These are phyloP conservation scores for Erodium texanum DNA, from an alignment of 441 rosid genomes.

Conservation along the genomic window DNA sequence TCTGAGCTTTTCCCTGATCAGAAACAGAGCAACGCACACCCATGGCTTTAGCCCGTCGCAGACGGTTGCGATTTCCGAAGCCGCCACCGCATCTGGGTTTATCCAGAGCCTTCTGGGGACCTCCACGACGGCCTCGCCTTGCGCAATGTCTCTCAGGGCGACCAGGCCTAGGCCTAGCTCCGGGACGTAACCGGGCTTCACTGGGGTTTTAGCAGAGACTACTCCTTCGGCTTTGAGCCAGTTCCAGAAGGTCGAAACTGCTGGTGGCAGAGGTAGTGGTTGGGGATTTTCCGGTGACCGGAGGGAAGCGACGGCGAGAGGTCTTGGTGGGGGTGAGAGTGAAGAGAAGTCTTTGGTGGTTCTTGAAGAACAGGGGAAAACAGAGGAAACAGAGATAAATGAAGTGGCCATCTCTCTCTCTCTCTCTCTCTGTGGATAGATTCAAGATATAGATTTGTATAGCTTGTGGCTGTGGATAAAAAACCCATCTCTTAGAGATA, in stretches of 20 bases:
- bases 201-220: constrained; percentile 49
- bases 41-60: constrained; percentile 81
- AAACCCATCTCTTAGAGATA: too few species aligned
- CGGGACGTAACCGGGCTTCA: constrained; percentile 45
- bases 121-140: constrained; percentile 81
- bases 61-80: constrained; percentile 67
- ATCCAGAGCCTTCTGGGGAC: constrained; percentile 85
- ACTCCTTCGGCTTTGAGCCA: constrained; percentile 68
- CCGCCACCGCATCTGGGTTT: constrained; percentile 69
- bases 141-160: constrained; percentile 59
- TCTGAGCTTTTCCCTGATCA: constrained; percentile 63
- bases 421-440: constrained; percentile 6
- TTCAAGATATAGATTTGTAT: background rate
- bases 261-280: constrained; percentile 15
- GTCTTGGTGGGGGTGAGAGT: constrained; percentile 12
- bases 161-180: constrained; percentile 73
- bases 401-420: constrained; percentile 22
- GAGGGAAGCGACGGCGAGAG: constrained; percentile 20
- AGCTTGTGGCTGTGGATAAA: background rate
- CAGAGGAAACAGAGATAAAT: constrained; percentile 12
- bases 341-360: constrained; percentile 26
- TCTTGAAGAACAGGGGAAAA: constrained; percentile 23
- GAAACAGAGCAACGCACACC: constrained; percentile 76
- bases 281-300: constrained; percentile 11
- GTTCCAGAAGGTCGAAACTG: constrained; percentile 60